phyloP scores from a whole-genome alignment of 306 rosid species.

The Echinosophora koreensis region DNA sequence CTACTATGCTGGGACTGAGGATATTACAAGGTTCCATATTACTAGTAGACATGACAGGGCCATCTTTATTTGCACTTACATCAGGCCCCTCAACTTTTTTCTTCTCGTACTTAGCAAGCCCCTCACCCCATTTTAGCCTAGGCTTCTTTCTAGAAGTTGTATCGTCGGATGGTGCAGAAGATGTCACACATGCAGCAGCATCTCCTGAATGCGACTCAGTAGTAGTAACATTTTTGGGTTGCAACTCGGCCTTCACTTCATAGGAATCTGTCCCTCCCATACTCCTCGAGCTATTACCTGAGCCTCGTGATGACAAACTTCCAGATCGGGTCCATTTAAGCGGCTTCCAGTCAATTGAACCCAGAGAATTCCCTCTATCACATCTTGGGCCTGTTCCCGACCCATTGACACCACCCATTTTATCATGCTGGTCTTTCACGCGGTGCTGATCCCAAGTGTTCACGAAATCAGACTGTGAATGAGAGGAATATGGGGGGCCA shows the following conservation, averaged over 20 bases:
- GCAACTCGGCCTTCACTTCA: slow-evolving; percentile 69
- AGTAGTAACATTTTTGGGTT: slow-evolving; percentile 61
- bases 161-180: slow-evolving; percentile 80
- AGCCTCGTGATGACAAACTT: slow-evolving; percentile 88
- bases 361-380: slow-evolving; percentile 70
- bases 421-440: slow-evolving; percentile 78
- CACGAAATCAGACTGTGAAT: slow-evolving; percentile 65
- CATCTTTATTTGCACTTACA: slow-evolving; percentile 63
- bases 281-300: slow-evolving; percentile 82
- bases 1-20: slow-evolving; percentile 61
- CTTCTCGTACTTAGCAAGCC: slow-evolving; percentile 96
- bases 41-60: slow-evolving; percentile 50
- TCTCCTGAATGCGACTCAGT: slow-evolving; percentile 74
- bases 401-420: slow-evolving; percentile 67
- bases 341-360: slow-evolving; percentile 85
- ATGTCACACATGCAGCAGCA: slow-evolving; percentile 73
- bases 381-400: slow-evolving; percentile 63
- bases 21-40: slow-evolving; percentile 61
- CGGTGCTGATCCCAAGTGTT: slow-evolving; percentile 78
- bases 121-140: slow-evolving; percentile 97
- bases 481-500: slow-evolving; percentile 57
- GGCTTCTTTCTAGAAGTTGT: slow-evolving; percentile 84
- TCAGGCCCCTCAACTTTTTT: slow-evolving; percentile 90
- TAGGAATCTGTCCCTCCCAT: slow-evolving; percentile 68
- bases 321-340: slow-evolving; percentile 94